A percentile compares a stretch with the other conserved stretches of the same genome.
Conservation (phyloP, 116 monocot species). For the Phalaenopsis hybrid region DNA sequence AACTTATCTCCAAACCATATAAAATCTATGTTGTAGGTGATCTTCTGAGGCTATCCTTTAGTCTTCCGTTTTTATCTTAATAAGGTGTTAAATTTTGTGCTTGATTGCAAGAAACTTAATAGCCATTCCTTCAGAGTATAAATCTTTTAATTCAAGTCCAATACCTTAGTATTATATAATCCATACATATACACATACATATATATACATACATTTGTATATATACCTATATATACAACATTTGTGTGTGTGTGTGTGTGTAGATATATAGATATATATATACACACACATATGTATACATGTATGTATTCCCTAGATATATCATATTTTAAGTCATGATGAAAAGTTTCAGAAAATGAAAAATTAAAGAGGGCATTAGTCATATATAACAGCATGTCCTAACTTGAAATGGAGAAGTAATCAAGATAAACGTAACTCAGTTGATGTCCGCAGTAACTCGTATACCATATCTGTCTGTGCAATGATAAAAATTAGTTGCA, state of each 20-base stretch:
- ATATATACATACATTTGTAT: too few species aligned
- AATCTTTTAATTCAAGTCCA: background rate
- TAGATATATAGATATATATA: too few species aligned
- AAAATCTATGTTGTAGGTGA: background rate
- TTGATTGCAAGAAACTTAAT: background rate
- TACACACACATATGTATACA: too few species aligned
- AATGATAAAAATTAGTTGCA: constrained; percentile 1
- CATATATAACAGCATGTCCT: background rate
- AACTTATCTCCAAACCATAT: background rate
- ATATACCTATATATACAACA: too few species aligned
- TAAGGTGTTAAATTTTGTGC: background rate
- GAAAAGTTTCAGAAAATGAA: background rate
- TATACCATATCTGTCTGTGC: constrained; percentile 98
- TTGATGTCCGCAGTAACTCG: constrained; percentile 91
- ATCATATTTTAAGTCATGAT: background rate
- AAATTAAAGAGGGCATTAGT: background rate
- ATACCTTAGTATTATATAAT: background rate
- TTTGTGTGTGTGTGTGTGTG: too few species aligned
- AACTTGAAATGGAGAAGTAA: background rate
- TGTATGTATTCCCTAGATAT: too few species aligned
- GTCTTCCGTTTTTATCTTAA: background rate
- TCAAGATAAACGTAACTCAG: constrained; percentile 60
- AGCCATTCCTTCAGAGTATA: background rate
- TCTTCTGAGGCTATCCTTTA: background rate
- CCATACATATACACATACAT: too few species aligned